Percentiles rank a stretch among this genome's conserved stretches.
Conservation (phyloP, 192 early-diverging fungal genomes). For the Allomyces macrogynus region DNA sequence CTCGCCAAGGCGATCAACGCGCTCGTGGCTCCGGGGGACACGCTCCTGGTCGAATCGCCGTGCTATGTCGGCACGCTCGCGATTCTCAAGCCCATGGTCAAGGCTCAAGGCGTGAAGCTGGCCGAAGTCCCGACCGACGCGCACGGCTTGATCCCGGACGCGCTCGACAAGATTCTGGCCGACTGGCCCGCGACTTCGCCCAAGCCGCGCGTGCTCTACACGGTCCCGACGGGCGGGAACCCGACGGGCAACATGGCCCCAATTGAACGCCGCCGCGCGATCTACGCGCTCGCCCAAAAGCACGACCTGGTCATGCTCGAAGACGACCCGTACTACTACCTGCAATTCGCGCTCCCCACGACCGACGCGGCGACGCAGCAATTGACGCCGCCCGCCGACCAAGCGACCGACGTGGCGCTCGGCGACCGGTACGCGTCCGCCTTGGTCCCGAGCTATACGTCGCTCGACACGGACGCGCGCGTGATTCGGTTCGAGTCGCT, state of each 20-base stretch:
- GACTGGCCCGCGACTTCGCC: slow-evolving; percentile 16
- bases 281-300: slow-evolving; percentile 55
- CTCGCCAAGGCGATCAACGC: slow-evolving; percentile 25
- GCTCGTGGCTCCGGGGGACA: slow-evolving; percentile 34
- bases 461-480: slow-evolving; percentile 68
- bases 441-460: slow-evolving; percentile 58
- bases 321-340: slow-evolving; percentile 89
- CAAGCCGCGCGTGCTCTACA: slow-evolving; percentile 35
- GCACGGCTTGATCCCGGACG: slow-evolving; percentile 39
- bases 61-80: slow-evolving; percentile 39
- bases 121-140: slow-evolving; percentile 31
- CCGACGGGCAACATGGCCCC: slow-evolving; percentile 72
- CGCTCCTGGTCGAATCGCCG: slow-evolving; percentile 39
- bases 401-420: background rate
- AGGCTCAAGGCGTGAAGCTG: slow-evolving; percentile 9
- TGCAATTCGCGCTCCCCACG: slow-evolving; percentile 34
- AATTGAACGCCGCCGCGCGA: slow-evolving; percentile 45
- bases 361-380: slow-evolving; percentile 8
- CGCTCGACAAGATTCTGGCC: slow-evolving; percentile 24
- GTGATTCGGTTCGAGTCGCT: slow-evolving; percentile 83
- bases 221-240: slow-evolving; percentile 73
- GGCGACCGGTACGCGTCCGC: background rate
- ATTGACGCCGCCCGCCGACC: slow-evolving; percentile 8
- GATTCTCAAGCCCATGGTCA: slow-evolving; percentile 10
- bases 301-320: slow-evolving; percentile 74